Evolutionary conservation across 1,139 yeast species (phyloP), one percentile per base, ranked within the genome.

Genomic region (Nadsonia commutata): DNA sequence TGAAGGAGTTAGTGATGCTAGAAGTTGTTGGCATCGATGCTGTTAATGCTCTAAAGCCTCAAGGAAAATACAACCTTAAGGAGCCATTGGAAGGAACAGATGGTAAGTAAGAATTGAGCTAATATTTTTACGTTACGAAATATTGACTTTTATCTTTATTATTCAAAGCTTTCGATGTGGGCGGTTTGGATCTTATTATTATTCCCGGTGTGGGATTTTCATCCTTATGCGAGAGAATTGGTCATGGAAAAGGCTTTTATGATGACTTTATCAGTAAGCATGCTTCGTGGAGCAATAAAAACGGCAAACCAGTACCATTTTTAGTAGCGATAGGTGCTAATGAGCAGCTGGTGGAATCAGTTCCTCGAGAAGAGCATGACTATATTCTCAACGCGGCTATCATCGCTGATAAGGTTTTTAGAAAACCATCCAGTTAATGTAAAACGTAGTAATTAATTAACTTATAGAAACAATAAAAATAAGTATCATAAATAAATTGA

Each of bases 171-270:
- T 56, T 74, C 17, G 56, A 51, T 2, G 51, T 45, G 3, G 57
- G 57, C 0, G 78, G 72, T 0, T 60, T 90, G 23, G 96, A 88
- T 52, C 55, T 86, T 21, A 65, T 90, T 7, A 61, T 90, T 2
- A 67, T 90, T 0, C 98, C 97, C 0, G 97, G 94, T 0, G 79
- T 90, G 1, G 95, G 85, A 1, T 88, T 84, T 57, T 70, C 80
- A 2, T 51, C 48, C 1, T 43, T 52, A 7, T 74, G 78, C 42
- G 64, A 67, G 31, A 61, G 98, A 46, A 59, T 90, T 44, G 98
- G 97, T 0, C 95, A 86, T 58, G 98, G 98, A 1, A 93, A 80
- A 9, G 98, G 96, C 0, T 86, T 74, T 59, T 90, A 90, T 59
- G 97, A 90, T 58, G 84, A 79, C 51, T 88, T 75, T 56, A 67